These are phyloP conservation scores for Anacardium occidentale DNA, from an alignment of 345 rosid genomes.

Conservation along the genomic window DNA sequence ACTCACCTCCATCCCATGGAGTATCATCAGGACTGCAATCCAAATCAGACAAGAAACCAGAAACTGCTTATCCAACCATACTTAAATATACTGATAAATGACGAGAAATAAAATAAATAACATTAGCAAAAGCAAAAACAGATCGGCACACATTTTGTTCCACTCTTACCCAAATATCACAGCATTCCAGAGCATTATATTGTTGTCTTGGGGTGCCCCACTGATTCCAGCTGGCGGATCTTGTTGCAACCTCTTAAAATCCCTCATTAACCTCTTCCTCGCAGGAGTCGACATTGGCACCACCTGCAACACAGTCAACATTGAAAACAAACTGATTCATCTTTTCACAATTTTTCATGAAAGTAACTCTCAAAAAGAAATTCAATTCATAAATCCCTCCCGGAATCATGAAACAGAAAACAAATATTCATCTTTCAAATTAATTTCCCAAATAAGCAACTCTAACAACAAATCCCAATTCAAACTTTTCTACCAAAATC, in stretches of 20 bases:
- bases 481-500: no score
- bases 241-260: conserved; percentile 60
- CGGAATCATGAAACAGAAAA: background rate
- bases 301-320: conserved; percentile 10
- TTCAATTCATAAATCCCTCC: background rate
- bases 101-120: background rate
- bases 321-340: background rate
- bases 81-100: conserved; percentile 8
- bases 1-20: conserved; percentile 88
- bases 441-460: no score
- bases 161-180: conserved; percentile 47
- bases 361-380: background rate
- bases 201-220: conserved; percentile 58
- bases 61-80: conserved; percentile 23
- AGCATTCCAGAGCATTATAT: conserved; percentile 65
- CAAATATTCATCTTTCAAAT: no score
- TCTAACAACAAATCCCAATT: no score
- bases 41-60: conserved; percentile 27
- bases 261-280: conserved; percentile 64
- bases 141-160: no score
- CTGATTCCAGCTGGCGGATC: conserved; percentile 60
- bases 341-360: background rate
- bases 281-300: conserved; percentile 50
- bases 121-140: background rate
- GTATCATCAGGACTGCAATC: conserved; percentile 72